phyloP scores from a whole-genome alignment of 1,139 yeast species.

The Lodderomyces theae region DNA sequence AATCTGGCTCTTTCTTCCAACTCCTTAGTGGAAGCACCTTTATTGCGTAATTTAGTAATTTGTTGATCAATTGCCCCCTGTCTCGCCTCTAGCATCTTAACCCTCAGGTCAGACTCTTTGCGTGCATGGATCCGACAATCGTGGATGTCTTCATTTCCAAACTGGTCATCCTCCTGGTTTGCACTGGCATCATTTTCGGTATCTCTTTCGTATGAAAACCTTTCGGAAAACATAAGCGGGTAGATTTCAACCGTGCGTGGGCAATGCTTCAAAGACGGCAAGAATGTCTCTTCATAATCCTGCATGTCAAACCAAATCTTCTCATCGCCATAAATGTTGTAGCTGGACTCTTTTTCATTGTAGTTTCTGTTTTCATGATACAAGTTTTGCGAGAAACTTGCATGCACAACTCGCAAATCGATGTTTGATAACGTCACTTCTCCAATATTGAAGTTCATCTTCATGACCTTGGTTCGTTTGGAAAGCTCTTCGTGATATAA shows the following conservation, averaged over 20 bases:
- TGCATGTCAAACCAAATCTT: constrained; percentile 41
- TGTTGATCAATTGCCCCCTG: constrained; percentile 26
- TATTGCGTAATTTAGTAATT: constrained; percentile 16
- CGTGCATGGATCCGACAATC: constrained; percentile 27
- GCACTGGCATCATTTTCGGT: constrained; percentile 22
- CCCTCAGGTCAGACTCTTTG: constrained; percentile 29
- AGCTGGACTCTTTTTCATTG: constrained; percentile 16
- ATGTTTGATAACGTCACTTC: constrained; percentile 41
- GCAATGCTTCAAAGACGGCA: constrained; percentile 25
- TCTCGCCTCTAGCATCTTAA: constrained; percentile 26
- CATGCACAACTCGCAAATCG: constrained; percentile 38
- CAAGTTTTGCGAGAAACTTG: constrained; percentile 30
- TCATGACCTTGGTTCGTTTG: constrained; percentile 30
- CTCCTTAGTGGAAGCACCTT: constrained; percentile 12
- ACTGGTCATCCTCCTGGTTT: constrained; percentile 16
- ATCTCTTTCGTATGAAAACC: constrained; percentile 41
- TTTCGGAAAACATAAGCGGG: constrained; percentile 37
- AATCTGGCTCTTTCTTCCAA: constrained; percentile 22
- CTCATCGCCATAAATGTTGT: constrained; percentile 34
- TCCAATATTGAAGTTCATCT: constrained; percentile 46
- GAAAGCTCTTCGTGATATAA: constrained; percentile 32
- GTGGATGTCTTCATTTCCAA: constrained; percentile 33
- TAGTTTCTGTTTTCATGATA: constrained; percentile 17
- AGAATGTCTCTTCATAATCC: constrained; percentile 42
- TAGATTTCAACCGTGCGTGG: constrained; percentile 24